Base-by-base conservation (phyloP, 2,329 filamentous ascomycete species). In the Phaeosphaeria sp. region DNA sequence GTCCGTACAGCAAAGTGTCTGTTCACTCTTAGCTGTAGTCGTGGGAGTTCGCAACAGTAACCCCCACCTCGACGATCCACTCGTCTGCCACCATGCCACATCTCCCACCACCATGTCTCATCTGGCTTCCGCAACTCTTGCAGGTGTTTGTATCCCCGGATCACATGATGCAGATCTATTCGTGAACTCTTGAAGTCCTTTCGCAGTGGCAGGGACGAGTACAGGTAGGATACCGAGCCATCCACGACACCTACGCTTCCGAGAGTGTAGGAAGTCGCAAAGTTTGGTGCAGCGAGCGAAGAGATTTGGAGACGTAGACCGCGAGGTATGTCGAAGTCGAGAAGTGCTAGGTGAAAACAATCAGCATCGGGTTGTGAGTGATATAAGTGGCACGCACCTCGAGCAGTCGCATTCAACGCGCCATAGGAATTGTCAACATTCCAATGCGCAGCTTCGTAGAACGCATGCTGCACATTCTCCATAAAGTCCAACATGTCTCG, bases 201-300 rank as follows among this genome's bases (percentile, higher is more conserved):
- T 41, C 83, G 80, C 55, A 98, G 84, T 13, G 92, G 89, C 9
- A 95, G 84, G 2, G 92, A 96, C 49, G 93, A 96, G 81, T 96
- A 98, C 53, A 99, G 87, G 79, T 98, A 99, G 15, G 93, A 96
- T 56, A 99, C 86, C n/a, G 93, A 97, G 75, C 95, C 95, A 80
- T 98, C 94, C 51, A 99, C 93, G 36, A 96, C 85, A 58, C 94
- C 95, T 17, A 96, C 86, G 43, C 90, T 96, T 59, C 93, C 92
- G 46, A 99, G 86, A 43, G 92, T 90, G 78, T 99, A 99, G 39
- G 93, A 94, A 17, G 93, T 96, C 22, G 93, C 94, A 71, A 98
- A 97, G 77, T 97, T 92, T 9, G 92, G 90, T 18, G 93, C 93
- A 7, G 93, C 92, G 27, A 99, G 89, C 7, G 95, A 96, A 7